Conservation (phyloP, 306 rosid genomes). For the Luffa aegyptiaca region DNA sequence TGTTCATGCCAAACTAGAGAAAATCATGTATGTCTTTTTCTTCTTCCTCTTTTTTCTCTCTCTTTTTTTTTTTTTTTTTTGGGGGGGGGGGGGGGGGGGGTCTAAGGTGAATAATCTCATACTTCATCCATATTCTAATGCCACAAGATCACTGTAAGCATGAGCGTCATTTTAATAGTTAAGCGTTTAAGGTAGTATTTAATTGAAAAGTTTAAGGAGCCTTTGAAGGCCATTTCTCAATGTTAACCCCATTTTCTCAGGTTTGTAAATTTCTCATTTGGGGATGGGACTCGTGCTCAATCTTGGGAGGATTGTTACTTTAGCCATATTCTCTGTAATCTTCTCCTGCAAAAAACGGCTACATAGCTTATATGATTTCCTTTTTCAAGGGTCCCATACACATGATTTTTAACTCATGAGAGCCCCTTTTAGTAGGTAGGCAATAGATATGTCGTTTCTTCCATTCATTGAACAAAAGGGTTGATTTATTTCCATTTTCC, state of each 20-base stretch:
- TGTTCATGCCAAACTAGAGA: background rate
- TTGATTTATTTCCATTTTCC: background rate
- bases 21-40: background rate
- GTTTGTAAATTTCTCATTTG: background rate
- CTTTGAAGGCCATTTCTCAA: background rate
- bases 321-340: background rate
- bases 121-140: no score
- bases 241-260: background rate
- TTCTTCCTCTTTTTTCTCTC: no score
- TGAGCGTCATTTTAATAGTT: background rate
- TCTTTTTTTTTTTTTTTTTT: no score
- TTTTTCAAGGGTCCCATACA: background rate
- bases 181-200: background rate
- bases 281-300: background rate
- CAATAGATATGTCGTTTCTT: background rate
- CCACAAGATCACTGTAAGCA: background rate
- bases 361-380: background rate
- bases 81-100: no score
- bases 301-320: background rate
- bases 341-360: background rate
- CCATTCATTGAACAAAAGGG: background rate
- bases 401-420: background rate
- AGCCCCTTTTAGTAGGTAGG: background rate
- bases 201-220: background rate
- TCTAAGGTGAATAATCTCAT: no score